A percentile compares a stretch with the other conserved stretches of the same genome.
phyloP scores from a whole-genome alignment of 106 monocot species.

The Acanthochlamys bracteata region DNA sequence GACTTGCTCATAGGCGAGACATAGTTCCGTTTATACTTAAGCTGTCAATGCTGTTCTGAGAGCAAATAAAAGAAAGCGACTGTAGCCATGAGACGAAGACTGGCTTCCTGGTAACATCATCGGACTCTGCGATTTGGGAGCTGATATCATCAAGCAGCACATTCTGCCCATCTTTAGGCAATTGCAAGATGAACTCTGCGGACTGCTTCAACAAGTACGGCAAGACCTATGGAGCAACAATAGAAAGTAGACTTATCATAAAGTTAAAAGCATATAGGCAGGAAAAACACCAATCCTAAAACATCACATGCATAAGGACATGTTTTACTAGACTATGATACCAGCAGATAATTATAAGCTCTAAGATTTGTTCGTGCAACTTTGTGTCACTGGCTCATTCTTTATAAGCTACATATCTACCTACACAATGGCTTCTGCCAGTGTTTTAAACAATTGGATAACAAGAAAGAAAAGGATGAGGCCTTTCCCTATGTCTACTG shows the following conservation, averaged over 20 bases:
- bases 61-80: conserved; percentile 81
- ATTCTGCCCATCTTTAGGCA: conserved; percentile 66
- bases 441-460: too few relatives aligned
- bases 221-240: conserved; percentile 40
- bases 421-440: too few relatives aligned
- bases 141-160: conserved; percentile 58
- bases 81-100: conserved; percentile 88
- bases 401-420: too few relatives aligned
- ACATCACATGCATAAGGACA: too few relatives aligned
- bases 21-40: conserved; percentile 12
- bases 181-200: conserved; percentile 49
- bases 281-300: too few relatives aligned
- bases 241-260: neutral
- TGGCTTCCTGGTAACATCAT: conserved; percentile 85
- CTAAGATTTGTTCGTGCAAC: too few relatives aligned
- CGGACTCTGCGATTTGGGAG: conserved; percentile 77
- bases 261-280: too few relatives aligned
- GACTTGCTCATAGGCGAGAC: conserved; percentile 13
- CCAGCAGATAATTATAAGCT: too few relatives aligned
- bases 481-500: too few relatives aligned
- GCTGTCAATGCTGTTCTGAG: conserved; percentile 15
- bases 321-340: too few relatives aligned
- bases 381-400: too few relatives aligned
- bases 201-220: conserved; percentile 71
- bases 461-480: too few relatives aligned